A percentile compares a stretch with the other conserved stretches of the same genome.
phyloP scores from a whole-genome alignment of 2,329 filamentous ascomycete genomes.

The Lasiodiplodia citricola region DNA sequence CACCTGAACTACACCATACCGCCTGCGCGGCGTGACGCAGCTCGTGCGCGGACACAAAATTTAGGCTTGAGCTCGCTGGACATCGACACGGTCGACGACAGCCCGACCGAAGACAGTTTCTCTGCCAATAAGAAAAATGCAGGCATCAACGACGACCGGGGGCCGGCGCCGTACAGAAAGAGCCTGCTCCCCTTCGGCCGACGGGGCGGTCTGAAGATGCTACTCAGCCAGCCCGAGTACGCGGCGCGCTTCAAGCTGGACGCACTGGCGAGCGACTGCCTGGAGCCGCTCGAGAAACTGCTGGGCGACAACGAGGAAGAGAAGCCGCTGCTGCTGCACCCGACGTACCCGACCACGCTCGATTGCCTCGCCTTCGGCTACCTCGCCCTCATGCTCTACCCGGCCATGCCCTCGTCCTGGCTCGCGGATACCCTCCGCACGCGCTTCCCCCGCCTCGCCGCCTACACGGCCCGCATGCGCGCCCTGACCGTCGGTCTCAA shows the following conservation, averaged over 20 bases:
- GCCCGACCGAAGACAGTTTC: conserved; percentile 30
- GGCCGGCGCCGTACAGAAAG: conserved; percentile 42
- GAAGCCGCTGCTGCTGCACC: conserved; percentile 62
- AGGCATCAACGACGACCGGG: conserved; percentile 42
- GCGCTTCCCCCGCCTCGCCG: conserved; percentile 50
- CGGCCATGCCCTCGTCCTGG: conserved; percentile 67
- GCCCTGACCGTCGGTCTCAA: conserved; percentile 8
- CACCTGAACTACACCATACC: conserved; percentile 88
- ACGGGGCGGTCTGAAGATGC: conserved; percentile 63
- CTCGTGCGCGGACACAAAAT: conserved; percentile 67
- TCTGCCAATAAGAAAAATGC: conserved; percentile 45
- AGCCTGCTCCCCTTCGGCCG: conserved; percentile 56
- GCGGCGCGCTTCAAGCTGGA: conserved; percentile 77
- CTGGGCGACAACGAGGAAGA: conserved; percentile 54
- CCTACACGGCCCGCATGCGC: conserved; percentile 40
- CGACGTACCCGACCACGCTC: conserved; percentile 62
- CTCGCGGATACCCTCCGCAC: conserved; percentile 61
- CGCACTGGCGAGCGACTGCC: conserved; percentile 71
- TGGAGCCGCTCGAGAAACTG: conserved; percentile 70
- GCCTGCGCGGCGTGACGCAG: conserved; percentile 71
- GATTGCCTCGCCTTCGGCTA: conserved; percentile 86
- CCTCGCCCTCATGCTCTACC: conserved; percentile 72
- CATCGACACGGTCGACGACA: conserved; percentile 47
- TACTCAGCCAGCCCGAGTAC: conserved; percentile 71
- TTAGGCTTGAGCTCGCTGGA: conserved; percentile 55